Evolutionary conservation across 305 asterid genomes (phyloP).

Genomic region (Euphrasia arctica): DNA sequence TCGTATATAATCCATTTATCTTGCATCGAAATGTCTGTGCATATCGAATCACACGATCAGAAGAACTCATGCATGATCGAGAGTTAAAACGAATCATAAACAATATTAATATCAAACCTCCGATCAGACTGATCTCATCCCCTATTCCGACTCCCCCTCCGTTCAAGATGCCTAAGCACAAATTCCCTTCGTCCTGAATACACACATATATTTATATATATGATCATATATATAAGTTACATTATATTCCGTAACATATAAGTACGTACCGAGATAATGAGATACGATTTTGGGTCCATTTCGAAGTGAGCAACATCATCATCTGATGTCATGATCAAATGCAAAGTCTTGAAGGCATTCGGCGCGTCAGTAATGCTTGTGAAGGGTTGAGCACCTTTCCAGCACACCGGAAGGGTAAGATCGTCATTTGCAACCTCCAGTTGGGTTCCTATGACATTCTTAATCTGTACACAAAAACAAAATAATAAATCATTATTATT

Average conservation of each 20-base stretch:
- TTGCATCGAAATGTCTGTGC: too few species aligned
- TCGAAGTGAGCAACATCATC: conserved; percentile 34
- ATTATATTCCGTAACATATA: too few species aligned
- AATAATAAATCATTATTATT: too few species aligned
- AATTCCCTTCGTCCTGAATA: conserved; percentile 36
- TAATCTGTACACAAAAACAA: conserved; percentile 22
- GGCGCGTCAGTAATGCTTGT: conserved; percentile 48
- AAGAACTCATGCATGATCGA: too few species aligned
- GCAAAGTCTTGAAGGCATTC: conserved; percentile 59
- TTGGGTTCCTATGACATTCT: conserved; percentile 2
- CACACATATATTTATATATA: too few species aligned
- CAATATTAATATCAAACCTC: conserved; percentile 46
- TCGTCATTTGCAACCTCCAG: conserved; percentile 59
- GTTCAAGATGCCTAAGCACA: conserved; percentile 79
- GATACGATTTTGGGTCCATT: conserved; percentile 68
- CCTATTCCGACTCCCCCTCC: conserved; percentile 65
- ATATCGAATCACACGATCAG: too few species aligned
- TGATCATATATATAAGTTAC: conserved; percentile 18
- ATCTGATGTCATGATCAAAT: conserved; percentile 44
- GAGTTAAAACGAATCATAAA: too few species aligned
- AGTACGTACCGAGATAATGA: conserved; percentile 45
- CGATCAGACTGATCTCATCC: conserved; percentile 48
- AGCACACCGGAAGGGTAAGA: conserved; percentile 68
- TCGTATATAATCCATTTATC: too few species aligned
- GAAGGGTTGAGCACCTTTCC: conserved; percentile 79